Evolutionary conservation across 495 filamentous ascomycete species (phyloP), one percentile per base, ranked within the genome.

Genomic region (Tetracladium marchalianum): DNA sequence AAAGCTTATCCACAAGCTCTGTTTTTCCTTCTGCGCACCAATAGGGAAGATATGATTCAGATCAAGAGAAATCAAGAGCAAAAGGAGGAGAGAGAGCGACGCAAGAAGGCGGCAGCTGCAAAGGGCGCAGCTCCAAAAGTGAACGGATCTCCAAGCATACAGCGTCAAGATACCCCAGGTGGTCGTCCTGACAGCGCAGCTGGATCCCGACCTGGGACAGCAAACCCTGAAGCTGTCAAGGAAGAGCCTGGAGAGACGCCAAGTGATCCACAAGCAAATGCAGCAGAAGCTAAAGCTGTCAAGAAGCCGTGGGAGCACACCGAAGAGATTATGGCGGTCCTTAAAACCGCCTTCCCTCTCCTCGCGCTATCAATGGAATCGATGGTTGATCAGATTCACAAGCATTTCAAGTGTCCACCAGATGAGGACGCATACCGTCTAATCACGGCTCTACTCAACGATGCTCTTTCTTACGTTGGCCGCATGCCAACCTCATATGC

Each of bases 321-420:
- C 0, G 93, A 99, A 46, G 90, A 97, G 62, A 89, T 97, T 46
- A 87, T 92, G 76, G 83, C 85, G 31, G 80, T 82, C 24, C 77
- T 99, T 39, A 96, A 97, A 69, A 95, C 90, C 11, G 89, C 89
- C 0, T 97, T 96, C 68, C 93, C 93, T 15, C 71, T 99, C 34
- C 80, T 99, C 49, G 90, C 92, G 3, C 68, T 96, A 31, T 97
- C 92, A 1, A 96, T 99, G 90, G 93, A 99, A 67, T 93, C 90
- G 0, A 97, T 99, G 90, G 88, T 95, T 27, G 93, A 99, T 58
- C 88, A 95, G 65, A 95, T 97, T 52, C 80, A 85, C 63, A 96
- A 95, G 72, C 82, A 97, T 64, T 97, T 97, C 77, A 97, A 96
- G 61, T 96, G 90, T 58, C 90, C 90, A 22, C 90, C 90, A 0